Evolutionary conservation across 2,329 filamentous ascomycete species (phyloP).

Genomic region (Colletotrichum sidae): DNA sequence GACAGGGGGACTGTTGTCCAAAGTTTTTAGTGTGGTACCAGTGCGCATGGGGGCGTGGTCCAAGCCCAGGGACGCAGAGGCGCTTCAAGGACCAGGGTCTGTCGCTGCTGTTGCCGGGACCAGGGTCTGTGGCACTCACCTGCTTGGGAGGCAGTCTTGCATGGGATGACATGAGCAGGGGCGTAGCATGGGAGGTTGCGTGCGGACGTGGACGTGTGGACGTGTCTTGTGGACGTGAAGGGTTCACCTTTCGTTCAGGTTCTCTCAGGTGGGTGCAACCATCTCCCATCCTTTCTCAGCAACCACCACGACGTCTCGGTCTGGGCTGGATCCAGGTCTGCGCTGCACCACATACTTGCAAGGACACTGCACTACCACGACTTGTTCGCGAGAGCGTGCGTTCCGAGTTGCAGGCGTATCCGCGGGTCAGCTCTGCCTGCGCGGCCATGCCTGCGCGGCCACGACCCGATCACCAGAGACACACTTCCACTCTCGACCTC

Average conservation of each 20-base stretch:
- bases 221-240: slow-evolving; percentile 32
- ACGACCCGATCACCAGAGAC: too few relatives aligned
- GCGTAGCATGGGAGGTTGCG: slow-evolving; percentile 14
- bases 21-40: slow-evolving; percentile 36
- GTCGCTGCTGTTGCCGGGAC: slow-evolving; percentile 22
- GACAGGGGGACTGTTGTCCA: slow-evolving; percentile 28
- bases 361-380: too few relatives aligned
- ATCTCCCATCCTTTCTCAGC: slow-evolving; percentile 16
- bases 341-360: too few relatives aligned
- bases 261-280: slow-evolving; percentile 36
- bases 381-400: too few relatives aligned
- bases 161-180: slow-evolving; percentile 28
- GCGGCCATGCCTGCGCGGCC: too few relatives aligned
- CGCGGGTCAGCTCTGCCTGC: too few relatives aligned
- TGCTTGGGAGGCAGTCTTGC: slow-evolving; percentile 22
- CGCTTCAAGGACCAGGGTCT: slow-evolving; percentile 36
- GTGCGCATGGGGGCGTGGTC: slow-evolving; percentile 32
- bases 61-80: slow-evolving; percentile 36
- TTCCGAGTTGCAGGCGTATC: too few relatives aligned
- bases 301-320: slow-evolving; percentile 4
- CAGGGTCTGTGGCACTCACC: slow-evolving; percentile 23
- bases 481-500: too few relatives aligned
- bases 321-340: neutral
- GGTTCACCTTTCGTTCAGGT: slow-evolving; percentile 34
- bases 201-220: slow-evolving; percentile 19